Evolutionary conservation across 495 filamentous ascomycete genomes (phyloP).

Genomic region (Daldinia bambusicola): DNA sequence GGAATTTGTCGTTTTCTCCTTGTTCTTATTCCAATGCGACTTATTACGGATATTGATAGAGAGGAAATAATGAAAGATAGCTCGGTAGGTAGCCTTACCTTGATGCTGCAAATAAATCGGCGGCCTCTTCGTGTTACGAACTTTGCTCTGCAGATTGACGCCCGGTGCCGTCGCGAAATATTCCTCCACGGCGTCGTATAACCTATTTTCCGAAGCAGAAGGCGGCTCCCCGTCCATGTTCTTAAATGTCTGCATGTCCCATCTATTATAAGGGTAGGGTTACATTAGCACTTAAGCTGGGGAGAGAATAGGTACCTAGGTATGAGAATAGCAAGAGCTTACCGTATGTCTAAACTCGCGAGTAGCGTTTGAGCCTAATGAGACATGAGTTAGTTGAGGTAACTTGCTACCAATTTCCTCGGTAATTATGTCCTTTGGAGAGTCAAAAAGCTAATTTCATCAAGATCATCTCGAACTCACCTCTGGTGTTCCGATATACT

Average conservation of each 20-base stretch:
- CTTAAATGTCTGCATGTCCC: slow-evolving; percentile 54
- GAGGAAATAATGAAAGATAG: no score
- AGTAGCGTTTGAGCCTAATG: slow-evolving; percentile 83
- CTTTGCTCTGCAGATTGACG: slow-evolving; percentile 57
- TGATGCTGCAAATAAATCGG: slow-evolving; percentile 93
- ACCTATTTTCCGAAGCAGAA: slow-evolving; percentile 48
- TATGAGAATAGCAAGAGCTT: slow-evolving; percentile 40
- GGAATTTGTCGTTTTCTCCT: no score
- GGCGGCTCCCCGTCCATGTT: slow-evolving; percentile 32
- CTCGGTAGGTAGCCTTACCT: slow-evolving; percentile 60
- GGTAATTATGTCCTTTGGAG: no score
- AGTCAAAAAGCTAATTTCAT: no score
- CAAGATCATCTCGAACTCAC: slow-evolving; percentile 55
- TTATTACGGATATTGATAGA: no score
- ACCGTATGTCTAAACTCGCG: slow-evolving; percentile 72
- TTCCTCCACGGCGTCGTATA: slow-evolving; percentile 73
- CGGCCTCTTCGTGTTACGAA: slow-evolving; percentile 74
- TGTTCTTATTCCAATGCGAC: no score
- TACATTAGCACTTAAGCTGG: background rate
- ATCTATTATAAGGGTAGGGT: slow-evolving; percentile 35
- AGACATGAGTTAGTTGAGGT: background rate
- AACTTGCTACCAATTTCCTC: no score
- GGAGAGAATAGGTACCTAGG: background rate
- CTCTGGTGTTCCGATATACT: slow-evolving; percentile 96
- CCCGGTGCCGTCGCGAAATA: slow-evolving; percentile 72